Percentiles rank a stretch among this genome's conserved stretches.
Evolutionary conservation across 768 basidiomycete species (phyloP).

Genomic region (Russula brevipes): DNA sequence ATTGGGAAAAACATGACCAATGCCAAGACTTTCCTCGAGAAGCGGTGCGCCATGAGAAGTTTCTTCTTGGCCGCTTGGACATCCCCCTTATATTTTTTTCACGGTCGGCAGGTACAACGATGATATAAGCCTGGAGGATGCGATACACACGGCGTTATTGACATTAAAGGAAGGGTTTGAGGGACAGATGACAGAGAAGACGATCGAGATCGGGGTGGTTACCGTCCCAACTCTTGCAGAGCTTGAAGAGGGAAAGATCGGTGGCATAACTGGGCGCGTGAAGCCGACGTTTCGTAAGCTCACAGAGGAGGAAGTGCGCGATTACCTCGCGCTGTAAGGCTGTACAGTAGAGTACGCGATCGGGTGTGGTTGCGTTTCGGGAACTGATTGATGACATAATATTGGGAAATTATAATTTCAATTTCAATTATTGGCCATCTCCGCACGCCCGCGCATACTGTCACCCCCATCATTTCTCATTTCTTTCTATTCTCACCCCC

Average conservation of each 20-base stretch:
- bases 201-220: slow-evolving; percentile 96
- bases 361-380: too few species aligned
- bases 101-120: slow-evolving; percentile 80
- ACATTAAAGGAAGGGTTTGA: slow-evolving; percentile 99
- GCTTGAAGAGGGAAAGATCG: slow-evolving; percentile 65
- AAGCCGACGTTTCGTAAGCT: slow-evolving; percentile 93
- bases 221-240: slow-evolving; percentile 76
- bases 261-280: slow-evolving; percentile 60
- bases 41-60: slow-evolving; percentile 57
- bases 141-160: slow-evolving; percentile 95
- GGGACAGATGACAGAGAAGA: slow-evolving; percentile 99
- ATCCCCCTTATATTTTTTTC: background rate
- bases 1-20: slow-evolving; percentile 99
- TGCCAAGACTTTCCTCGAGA: slow-evolving; percentile 98
- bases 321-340: slow-evolving; percentile 79
- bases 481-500: background rate
- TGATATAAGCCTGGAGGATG: slow-evolving; percentile 97
- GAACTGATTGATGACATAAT: background rate
- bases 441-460: too few species aligned
- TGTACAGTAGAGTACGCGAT: too few species aligned
- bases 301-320: slow-evolving; percentile 93
- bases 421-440: too few species aligned
- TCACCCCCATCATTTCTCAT: too few species aligned
- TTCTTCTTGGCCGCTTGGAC: slow-evolving; percentile 6
- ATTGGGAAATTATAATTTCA: too few species aligned